These are phyloP conservation scores for Sugiyamaella valdiviana DNA, from an alignment of 805 yeast species.

Conservation along the genomic window DNA sequence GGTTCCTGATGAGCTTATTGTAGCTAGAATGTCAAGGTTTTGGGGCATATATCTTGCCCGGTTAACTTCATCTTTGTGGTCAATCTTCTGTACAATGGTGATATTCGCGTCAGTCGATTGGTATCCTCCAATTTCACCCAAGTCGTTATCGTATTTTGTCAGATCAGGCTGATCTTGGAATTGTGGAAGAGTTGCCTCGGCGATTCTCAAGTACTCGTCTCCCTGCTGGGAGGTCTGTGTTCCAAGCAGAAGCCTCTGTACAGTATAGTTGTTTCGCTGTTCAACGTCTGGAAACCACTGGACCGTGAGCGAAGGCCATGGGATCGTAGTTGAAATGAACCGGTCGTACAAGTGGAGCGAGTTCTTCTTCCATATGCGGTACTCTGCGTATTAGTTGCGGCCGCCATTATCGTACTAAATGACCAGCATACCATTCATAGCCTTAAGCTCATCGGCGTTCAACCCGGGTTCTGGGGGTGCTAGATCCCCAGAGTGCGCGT, in stretches of 20 bases:
- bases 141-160: slow-evolving; percentile 34
- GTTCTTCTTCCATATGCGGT: slow-evolving; percentile 57
- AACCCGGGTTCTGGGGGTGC: too few species aligned
- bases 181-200: slow-evolving; percentile 25
- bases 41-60: slow-evolving; percentile 72
- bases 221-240: slow-evolving; percentile 57
- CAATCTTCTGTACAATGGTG: slow-evolving; percentile 50
- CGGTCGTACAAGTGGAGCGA: slow-evolving; percentile 50
- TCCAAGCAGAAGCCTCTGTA: slow-evolving; percentile 47
- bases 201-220: slow-evolving; percentile 43
- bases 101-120: slow-evolving; percentile 32
- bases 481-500: too few species aligned
- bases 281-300: slow-evolving; percentile 57
- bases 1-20: slow-evolving; percentile 60
- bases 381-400: slow-evolving; percentile 27
- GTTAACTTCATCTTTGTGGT: slow-evolving; percentile 67
- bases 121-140: slow-evolving; percentile 32
- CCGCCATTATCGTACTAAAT: background rate
- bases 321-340: slow-evolving; percentile 45
- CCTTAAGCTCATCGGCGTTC: too few species aligned
- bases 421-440: background rate
- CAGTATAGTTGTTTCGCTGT: slow-evolving; percentile 18
- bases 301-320: slow-evolving; percentile 59
- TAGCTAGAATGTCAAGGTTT: slow-evolving; percentile 75
- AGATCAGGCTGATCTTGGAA: slow-evolving; percentile 22